Evolutionary conservation across 345 rosid species (phyloP), one percentile per base, ranked within the genome.

Genomic region (Euclidium syriacum): DNA sequence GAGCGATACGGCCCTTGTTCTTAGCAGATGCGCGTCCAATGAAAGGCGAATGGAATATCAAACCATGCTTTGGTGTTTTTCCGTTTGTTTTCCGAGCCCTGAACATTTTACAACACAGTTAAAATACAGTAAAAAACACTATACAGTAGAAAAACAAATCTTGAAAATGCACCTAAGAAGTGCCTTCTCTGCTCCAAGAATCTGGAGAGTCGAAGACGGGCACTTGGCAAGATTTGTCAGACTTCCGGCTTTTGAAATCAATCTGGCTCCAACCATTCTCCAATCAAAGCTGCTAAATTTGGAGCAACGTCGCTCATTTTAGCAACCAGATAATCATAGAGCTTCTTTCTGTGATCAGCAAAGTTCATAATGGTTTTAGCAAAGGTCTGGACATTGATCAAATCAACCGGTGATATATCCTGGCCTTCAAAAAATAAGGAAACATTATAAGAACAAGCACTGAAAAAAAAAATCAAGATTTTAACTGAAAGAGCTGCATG

Each of bases 171-270:
- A 94, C 99, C 99, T 95, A 79, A 95, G 90, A 33, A 90, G 90
- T 32, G 97, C 96, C 59, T 90, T 94, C 77, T 90, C 96, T 3
- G 95, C 97, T 36, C 97, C 99, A 17, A 87, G 99, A 62, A 94
- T 87, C 80, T 90, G 97, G 62, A 94, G 97, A 14, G 99, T 94
- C 16, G 99, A 94, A 77, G 99, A 86, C 48, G 99, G 97, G 75
- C 96, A 90, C 68, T 94, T 94, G 0, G 99, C 99, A 74, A 90
- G 83, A 79, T 90, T 90, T 10, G 95, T 87, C 46, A 94, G 92
- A 83, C 97, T 94, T 36, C 99, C 96, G 12, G 99, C 99, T 72
- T 94, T 97, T 29, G 99, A 94, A 42, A 94, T 94, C 79, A 90
- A 61, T 40, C 96, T 85, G 17, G 99, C 99, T 16, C 85, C 99